These are phyloP conservation scores for Penicillium paneum DNA, from an alignment of 2,329 filamentous ascomycete species.

Conservation along the genomic window DNA sequence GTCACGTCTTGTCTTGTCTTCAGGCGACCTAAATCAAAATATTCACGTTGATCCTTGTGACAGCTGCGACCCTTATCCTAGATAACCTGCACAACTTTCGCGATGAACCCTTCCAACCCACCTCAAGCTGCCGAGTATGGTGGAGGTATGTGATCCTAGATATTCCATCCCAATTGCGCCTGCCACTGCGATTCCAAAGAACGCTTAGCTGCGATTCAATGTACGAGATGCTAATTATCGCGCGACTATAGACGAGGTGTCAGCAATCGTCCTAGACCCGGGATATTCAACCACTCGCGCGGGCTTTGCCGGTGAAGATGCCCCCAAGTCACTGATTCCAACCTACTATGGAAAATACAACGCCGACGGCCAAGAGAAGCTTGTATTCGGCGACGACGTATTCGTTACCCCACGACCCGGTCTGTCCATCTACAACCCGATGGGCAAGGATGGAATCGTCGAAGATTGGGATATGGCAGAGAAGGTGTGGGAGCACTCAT, in stretches of 20 bases:
- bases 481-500: conserved; percentile 87
- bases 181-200: neutral
- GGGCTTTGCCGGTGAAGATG: conserved; percentile 96
- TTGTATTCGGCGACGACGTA: conserved; percentile 84
- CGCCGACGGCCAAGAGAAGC: conserved; percentile 52
- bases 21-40: neutral
- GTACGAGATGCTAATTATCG: neutral
- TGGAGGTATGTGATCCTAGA: conserved; percentile 41
- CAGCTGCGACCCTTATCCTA: neutral
- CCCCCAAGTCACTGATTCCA: conserved; percentile 87
- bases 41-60: neutral
- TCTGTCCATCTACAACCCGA: conserved; percentile 87
- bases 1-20: conserved; percentile 10
- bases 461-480: conserved; percentile 94
- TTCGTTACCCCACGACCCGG: conserved; percentile 72
- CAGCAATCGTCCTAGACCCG: conserved; percentile 91
- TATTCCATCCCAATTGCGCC: conserved; percentile 1
- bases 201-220: neutral
- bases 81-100: conserved; percentile 10
- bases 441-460: conserved; percentile 82
- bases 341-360: conserved; percentile 75
- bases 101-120: conserved; percentile 45
- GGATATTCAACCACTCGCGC: conserved; percentile 89
- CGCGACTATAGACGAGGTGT: conserved; percentile 75
- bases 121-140: conserved; percentile 49